These are phyloP conservation scores for Suhomyces anneliseae DNA, from an alignment of 1,139 yeast genomes.

Conservation along the genomic window DNA sequence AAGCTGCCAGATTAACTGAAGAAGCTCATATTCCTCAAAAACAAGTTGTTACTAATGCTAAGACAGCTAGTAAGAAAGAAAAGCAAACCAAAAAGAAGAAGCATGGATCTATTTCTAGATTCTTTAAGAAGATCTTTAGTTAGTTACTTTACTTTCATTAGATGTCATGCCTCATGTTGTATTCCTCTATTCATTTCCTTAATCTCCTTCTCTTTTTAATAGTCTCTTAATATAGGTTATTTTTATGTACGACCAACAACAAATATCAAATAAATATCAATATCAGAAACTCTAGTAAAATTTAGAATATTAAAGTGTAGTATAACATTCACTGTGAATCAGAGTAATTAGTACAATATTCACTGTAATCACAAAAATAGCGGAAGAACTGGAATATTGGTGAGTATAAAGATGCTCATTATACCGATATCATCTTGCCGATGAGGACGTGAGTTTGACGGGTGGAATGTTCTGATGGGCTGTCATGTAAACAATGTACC, in stretches of 20 bases:
- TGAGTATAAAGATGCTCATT: no score
- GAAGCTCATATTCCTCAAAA: constrained; percentile 25
- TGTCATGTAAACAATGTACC: no score
- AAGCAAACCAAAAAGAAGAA: constrained; percentile 36
- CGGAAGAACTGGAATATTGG: no score
- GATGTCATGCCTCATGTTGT: constrained; percentile 8
- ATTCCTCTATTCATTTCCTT: constrained; percentile 9
- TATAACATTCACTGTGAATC: no score
- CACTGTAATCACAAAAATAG: no score
- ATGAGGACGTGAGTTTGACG: no score
- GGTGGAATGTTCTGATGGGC: no score
- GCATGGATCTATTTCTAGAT: constrained; percentile 44
- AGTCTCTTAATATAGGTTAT: constrained; percentile 8
- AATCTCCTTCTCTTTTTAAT: constrained; percentile 6
- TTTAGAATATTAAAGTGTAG: no score
- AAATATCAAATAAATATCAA: no score
- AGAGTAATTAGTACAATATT: no score
- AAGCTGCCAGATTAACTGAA: constrained; percentile 33
- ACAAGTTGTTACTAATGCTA: not conserved
- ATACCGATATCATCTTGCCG: no score
- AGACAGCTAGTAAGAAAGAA: constrained; percentile 23
- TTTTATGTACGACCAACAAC: not conserved
- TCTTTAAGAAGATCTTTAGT: constrained; percentile 43
- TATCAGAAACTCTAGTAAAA: no score
- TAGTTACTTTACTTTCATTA: constrained; percentile 11